These are phyloP conservation scores for Salix exigua DNA, from an alignment of 345 rosid genomes.

Conservation along the genomic window DNA sequence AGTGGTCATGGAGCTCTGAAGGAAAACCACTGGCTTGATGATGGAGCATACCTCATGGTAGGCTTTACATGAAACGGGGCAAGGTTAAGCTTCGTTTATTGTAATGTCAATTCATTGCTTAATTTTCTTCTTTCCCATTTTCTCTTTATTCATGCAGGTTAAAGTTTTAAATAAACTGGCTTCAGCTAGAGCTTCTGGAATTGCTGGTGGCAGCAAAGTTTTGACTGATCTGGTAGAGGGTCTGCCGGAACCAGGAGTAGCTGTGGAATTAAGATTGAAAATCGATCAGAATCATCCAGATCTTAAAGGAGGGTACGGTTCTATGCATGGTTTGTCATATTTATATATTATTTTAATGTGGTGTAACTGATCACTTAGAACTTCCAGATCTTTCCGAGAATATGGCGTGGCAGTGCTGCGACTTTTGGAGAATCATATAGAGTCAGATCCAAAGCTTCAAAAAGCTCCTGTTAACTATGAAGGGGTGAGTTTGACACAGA, in stretches of 20 bases:
- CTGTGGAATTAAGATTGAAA: slow-evolving; percentile 81
- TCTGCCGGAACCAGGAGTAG: slow-evolving; percentile 69
- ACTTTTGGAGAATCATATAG: slow-evolving; percentile 55
- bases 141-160: slow-evolving; percentile 45
- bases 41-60: slow-evolving; percentile 99
- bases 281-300: slow-evolving; percentile 77
- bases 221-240: slow-evolving; percentile 81
- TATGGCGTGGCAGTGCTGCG: slow-evolving; percentile 86
- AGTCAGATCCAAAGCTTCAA: slow-evolving; percentile 54
- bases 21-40: slow-evolving; percentile 99
- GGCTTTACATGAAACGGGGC: slow-evolving; percentile 13
- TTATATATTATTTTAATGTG: background rate
- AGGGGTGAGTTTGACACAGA: slow-evolving; percentile 55
- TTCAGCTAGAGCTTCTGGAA: slow-evolving; percentile 76
- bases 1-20: slow-evolving; percentile 98
- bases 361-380: slow-evolving; percentile 8
- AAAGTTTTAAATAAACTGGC: slow-evolving; percentile 91
- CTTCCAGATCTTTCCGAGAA: slow-evolving; percentile 72
- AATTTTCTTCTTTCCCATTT: background rate
- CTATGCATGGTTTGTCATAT: slow-evolving; percentile 5
- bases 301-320: slow-evolving; percentile 83
- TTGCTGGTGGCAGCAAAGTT: slow-evolving; percentile 70
- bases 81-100: background rate
- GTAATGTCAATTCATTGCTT: background rate
- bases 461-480: slow-evolving; percentile 84